Percentiles rank a stretch among this genome's conserved stretches.
Conservation (phyloP, 2,329 filamentous ascomycete genomes). For the Periconia sp. region DNA sequence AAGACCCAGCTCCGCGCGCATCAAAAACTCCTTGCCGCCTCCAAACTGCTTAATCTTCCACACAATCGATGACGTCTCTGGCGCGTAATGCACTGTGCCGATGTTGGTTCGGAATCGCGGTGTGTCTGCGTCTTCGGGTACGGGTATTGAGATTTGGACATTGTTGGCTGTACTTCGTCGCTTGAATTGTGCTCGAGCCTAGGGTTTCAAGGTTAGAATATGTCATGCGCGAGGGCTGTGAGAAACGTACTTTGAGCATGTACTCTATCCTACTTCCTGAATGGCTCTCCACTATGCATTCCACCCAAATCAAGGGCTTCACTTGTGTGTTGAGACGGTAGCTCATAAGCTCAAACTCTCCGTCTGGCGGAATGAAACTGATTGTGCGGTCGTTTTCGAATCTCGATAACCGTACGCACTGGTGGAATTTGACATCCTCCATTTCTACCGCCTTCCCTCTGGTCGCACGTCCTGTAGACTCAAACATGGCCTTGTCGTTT, state of each 20-base stretch:
- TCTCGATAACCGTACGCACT: conserved; percentile 90
- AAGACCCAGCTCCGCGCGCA: conserved; percentile 93
- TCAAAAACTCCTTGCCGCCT: conserved; percentile 96
- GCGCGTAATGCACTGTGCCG: conserved; percentile 94
- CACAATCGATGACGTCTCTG: conserved; percentile 94
- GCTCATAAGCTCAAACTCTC: conserved; percentile 99
- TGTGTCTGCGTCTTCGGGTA: conserved; percentile 94
- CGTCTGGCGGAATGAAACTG: conserved; percentile 97
- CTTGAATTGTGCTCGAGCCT: conserved; percentile 96
- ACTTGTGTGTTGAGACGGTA: conserved; percentile 98
- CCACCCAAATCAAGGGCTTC: conserved; percentile 98
- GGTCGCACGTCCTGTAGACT: conserved; percentile 91
- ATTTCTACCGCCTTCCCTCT: conserved; percentile 97
- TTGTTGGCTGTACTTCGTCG: conserved; percentile 97
- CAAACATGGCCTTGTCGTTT: conserved; percentile 99
- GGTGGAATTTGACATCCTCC: conserved; percentile 99
- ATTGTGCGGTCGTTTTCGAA: conserved; percentile 99
- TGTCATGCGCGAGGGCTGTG: not conserved
- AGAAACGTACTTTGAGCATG: conserved; percentile 75
- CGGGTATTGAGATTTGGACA: conserved; percentile 95
- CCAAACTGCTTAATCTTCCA: conserved; percentile 99
- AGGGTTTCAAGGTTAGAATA: conserved; percentile 6
- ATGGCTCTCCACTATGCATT: conserved; percentile 95
- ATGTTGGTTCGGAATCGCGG: conserved; percentile 97
- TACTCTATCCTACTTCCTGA: conserved; percentile 96